Percentiles rank a stretch among this genome's conserved stretches.
phyloP scores from a whole-genome alignment of 805 yeast genomes.

The Schizosaccharomyces octosporus region DNA sequence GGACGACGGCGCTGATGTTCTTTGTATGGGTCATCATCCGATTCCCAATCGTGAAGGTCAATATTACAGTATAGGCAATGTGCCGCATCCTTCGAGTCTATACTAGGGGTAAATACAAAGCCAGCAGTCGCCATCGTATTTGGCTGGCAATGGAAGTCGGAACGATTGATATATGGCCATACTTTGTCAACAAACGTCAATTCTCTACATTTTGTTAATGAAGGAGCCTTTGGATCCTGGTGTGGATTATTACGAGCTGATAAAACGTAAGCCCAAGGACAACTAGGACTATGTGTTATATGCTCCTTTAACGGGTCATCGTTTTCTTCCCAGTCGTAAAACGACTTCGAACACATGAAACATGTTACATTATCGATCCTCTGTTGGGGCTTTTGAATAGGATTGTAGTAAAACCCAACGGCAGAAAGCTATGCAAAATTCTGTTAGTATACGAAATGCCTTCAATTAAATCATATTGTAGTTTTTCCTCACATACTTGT shows the following conservation, averaged over 20 bases:
- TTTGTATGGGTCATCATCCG: constrained; percentile 30
- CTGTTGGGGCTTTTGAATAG: constrained; percentile 12
- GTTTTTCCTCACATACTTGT: neutral
- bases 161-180: constrained; percentile 22
- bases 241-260: constrained; percentile 2
- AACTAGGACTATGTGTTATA: constrained; percentile 14
- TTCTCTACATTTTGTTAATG: constrained; percentile 8
- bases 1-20: neutral
- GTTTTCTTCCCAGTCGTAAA: constrained; percentile 34
- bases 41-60: constrained; percentile 49
- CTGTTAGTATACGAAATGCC: no score
- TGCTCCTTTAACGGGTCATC: constrained; percentile 27
- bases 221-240: constrained; percentile 9
- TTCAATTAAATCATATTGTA: neutral
- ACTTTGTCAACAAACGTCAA: constrained; percentile 15
- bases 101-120: constrained; percentile 30
- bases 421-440: neutral
- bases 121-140: constrained; percentile 31
- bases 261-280: constrained; percentile 15
- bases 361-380: constrained; percentile 31
- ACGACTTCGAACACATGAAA: constrained; percentile 28
- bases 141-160: neutral
- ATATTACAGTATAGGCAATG: constrained; percentile 41
- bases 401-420: neutral
- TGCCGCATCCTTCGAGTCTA: constrained; percentile 26